Base-by-base conservation (phyloP, 139 green algal genomes). In the Coelastrella sp. region DNA sequence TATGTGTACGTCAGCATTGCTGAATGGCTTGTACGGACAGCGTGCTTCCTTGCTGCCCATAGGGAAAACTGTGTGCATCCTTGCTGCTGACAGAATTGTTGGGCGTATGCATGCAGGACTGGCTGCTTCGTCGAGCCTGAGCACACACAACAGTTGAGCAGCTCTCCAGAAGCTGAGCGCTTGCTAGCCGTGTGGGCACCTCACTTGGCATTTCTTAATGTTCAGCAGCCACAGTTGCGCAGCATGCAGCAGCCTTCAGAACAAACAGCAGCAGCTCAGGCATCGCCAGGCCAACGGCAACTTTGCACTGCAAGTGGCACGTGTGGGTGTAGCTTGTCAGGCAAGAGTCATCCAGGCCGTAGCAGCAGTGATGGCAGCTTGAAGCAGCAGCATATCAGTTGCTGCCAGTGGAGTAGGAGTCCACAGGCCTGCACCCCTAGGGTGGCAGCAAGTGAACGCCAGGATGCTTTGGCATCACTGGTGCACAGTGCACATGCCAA, bases 181-280 rank as follows among this genome's bases (percentile, higher is more conserved):
- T 79, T 86, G 69, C 79, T 84, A 19, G 45, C 43, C 1, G 34
- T 48, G 2, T 89, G 85, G 85, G 48, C 45, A 2, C 59, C 75
- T 27, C 48, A 82, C 53, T 45, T 82, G 53, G 75, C 69, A 45
- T 57, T 83, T 35, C 57, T 86, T 11, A 35, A 84, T 32, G 40
- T 69, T 59, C 79, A 67, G 79, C 79, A 8, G 35, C 37, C 27
- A 30, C 85, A 19, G 60, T 53, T 27, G 81, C 53, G 21, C 38
- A 32, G 41, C 38, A 41, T 43, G 11, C 37, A 59, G 75, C 51
- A 64, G n/a, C 21, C 43, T 30, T 11, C 17, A 21, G 73, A 17
- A 13, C 6, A 63, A 53, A 30, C 76, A 63, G 30, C 11, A 25
- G 64, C 85, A 51, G 51, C 8, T 6, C 21, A 73, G 62, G 66